Percentiles rank a stretch among this genome's conserved stretches.
Evolutionary conservation across 129 eudicot species (phyloP).

Genomic region (Chrysanthemum makinoi): DNA sequence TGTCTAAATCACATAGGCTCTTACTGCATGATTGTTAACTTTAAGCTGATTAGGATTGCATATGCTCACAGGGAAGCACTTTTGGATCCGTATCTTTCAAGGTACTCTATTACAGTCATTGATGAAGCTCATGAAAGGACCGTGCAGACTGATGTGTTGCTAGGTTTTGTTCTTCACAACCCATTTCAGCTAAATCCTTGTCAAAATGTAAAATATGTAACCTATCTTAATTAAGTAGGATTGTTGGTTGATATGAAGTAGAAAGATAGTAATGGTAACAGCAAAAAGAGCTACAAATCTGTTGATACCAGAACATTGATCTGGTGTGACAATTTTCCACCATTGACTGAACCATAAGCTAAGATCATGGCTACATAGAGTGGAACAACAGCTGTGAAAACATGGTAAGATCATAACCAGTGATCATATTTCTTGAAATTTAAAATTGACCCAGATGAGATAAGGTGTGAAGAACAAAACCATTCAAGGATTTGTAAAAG

Average conservation of each 20-base stretch:
- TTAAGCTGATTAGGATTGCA: slow-evolving; percentile 8
- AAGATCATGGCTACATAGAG: slow-evolving; percentile 94
- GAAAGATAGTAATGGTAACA: slow-evolving; percentile 81
- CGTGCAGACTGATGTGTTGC: slow-evolving; percentile 89
- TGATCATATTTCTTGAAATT: slow-evolving; percentile 46
- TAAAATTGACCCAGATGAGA: slow-evolving; percentile 18
- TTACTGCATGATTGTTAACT: background rate
- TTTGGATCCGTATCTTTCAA: slow-evolving; percentile 81
- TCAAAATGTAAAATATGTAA: too few species aligned
- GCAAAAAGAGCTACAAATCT: slow-evolving; percentile 90
- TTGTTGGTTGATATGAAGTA: slow-evolving; percentile 91
- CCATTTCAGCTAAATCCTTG: too few species aligned
- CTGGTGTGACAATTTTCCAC: slow-evolving; percentile 95
- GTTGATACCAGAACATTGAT: slow-evolving; percentile 93
- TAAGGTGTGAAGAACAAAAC: slow-evolving; percentile 4
- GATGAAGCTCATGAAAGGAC: slow-evolving; percentile 99
- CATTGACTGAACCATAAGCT: slow-evolving; percentile 93
- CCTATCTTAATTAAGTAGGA: slow-evolving; percentile 25
- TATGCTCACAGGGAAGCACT: slow-evolving; percentile 80
- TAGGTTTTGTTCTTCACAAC: slow-evolving; percentile 42
- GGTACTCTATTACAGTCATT: slow-evolving; percentile 80
- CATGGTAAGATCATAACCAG: slow-evolving; percentile 74
- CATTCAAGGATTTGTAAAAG: slow-evolving; percentile 19
- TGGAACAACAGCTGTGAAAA: slow-evolving; percentile 85
- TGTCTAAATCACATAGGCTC: background rate